phyloP scores from a whole-genome alignment of 2,329 filamentous ascomycete species.

The Fusarium sarcochroum region DNA sequence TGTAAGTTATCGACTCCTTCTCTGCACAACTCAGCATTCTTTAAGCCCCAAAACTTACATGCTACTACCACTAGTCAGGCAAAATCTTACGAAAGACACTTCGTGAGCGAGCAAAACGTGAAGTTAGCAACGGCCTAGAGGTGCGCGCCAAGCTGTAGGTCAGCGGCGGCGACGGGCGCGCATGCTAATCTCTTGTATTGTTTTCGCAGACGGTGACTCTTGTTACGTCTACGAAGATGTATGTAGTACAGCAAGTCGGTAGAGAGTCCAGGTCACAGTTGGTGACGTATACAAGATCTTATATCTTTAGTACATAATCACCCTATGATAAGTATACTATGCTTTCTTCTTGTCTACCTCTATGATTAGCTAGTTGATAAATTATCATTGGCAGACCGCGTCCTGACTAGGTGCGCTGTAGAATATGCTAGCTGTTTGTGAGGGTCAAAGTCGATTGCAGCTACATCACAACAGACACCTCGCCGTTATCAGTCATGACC shows the following conservation, averaged over 20 bases:
- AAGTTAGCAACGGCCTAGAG: constrained; percentile 60
- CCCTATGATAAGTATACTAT: no score
- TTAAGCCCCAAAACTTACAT: constrained; percentile 24
- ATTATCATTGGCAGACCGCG: no score
- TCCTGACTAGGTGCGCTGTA: no score
- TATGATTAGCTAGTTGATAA: no score
- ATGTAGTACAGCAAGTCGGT: constrained; percentile 4
- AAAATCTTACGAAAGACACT: constrained; percentile 75
- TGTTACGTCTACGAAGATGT: constrained; percentile 19
- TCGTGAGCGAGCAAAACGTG: constrained; percentile 68
- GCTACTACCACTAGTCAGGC: constrained; percentile 64
- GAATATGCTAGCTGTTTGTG: no score
- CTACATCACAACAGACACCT: no score
- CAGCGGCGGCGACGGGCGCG: constrained; percentile 42
- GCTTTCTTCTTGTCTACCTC: no score
- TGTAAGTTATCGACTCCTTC: constrained; percentile 54
- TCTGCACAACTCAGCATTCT: not conserved
- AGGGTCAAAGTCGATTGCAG: no score
- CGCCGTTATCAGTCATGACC: no score
- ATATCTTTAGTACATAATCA: no score
- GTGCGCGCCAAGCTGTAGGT: constrained; percentile 51
- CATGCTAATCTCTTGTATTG: constrained; percentile 42
- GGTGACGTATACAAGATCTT: not conserved
- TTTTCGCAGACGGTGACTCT: constrained; percentile 31
- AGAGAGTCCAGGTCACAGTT: not conserved